Percentiles rank a stretch among this genome's conserved stretches.
Evolutionary conservation across 345 rosid species (phyloP).

Genomic region (Euphorbia tirucalli): DNA sequence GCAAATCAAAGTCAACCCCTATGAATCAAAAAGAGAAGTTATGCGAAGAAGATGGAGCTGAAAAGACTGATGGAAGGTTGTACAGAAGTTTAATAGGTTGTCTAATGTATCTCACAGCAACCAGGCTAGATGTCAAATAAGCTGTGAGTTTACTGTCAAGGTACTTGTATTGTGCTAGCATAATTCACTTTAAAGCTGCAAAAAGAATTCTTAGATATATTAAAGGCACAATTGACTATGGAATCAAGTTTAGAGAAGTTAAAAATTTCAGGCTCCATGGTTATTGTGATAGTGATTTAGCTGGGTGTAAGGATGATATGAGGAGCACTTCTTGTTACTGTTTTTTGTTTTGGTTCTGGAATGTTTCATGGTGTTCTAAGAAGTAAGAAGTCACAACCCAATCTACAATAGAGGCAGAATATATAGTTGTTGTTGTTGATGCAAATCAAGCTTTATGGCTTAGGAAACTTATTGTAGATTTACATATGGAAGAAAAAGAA

Average conservation of each 20-base stretch:
- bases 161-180: not conserved
- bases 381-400: no score
- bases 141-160: not conserved
- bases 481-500: no score
- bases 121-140: not conserved
- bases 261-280: no score
- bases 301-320: no score
- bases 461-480: no score
- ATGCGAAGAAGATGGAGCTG: not conserved
- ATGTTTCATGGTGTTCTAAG: no score
- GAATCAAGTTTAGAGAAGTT: not conserved
- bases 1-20: not conserved
- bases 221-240: not conserved
- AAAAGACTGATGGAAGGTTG: not conserved
- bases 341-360: no score
- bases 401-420: no score
- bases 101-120: not conserved
- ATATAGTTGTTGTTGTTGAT: no score
- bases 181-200: not conserved
- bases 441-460: no score
- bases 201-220: not conserved
- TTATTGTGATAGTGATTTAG: no score
- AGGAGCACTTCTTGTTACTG: no score
- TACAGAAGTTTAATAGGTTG: not conserved
- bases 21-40: not conserved